Evolutionary conservation across 805 yeast genomes (phyloP).

Genomic region (Kazachstania taianensis): DNA sequence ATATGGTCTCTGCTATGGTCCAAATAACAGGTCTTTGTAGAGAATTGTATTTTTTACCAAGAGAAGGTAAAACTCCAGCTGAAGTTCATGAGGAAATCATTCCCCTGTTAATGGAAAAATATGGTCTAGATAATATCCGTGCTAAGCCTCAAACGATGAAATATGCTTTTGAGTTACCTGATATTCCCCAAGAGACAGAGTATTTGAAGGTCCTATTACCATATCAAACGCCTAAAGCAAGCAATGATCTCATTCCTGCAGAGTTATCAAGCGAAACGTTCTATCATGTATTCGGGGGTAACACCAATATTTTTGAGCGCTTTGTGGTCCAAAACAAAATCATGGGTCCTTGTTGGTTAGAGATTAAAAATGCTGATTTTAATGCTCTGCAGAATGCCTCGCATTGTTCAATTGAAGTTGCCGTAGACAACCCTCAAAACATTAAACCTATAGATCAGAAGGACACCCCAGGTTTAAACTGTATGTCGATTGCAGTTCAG

Average conservation of each 20-base stretch:
- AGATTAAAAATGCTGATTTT: constrained; percentile 56
- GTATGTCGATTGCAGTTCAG: constrained; percentile 68
- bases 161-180: constrained; percentile 82
- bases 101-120: constrained; percentile 52
- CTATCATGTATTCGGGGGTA: constrained; percentile 69
- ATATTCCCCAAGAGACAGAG: constrained; percentile 64
- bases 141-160: constrained; percentile 65
- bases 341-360: constrained; percentile 98
- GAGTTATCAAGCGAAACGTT: constrained; percentile 70
- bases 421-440: constrained; percentile 38
- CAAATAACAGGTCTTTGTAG: constrained; percentile 62
- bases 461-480: constrained; percentile 57
- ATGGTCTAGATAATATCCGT: constrained; percentile 50
- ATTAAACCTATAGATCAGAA: constrained; percentile 40
- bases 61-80: constrained; percentile 42
- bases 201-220: constrained; percentile 76
- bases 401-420: constrained; percentile 71
- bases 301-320: constrained; percentile 66
- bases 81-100: constrained; percentile 74
- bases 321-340: constrained; percentile 73
- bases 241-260: constrained; percentile 41
- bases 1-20: constrained; percentile 61
- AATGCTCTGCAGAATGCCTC: constrained; percentile 50
- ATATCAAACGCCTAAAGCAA: constrained; percentile 49
- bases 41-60: constrained; percentile 71